Evolutionary conservation across 352 stramenopile species (phyloP), one percentile per base, ranked within the genome.

Genomic region (Elongisporangium prolatum): DNA sequence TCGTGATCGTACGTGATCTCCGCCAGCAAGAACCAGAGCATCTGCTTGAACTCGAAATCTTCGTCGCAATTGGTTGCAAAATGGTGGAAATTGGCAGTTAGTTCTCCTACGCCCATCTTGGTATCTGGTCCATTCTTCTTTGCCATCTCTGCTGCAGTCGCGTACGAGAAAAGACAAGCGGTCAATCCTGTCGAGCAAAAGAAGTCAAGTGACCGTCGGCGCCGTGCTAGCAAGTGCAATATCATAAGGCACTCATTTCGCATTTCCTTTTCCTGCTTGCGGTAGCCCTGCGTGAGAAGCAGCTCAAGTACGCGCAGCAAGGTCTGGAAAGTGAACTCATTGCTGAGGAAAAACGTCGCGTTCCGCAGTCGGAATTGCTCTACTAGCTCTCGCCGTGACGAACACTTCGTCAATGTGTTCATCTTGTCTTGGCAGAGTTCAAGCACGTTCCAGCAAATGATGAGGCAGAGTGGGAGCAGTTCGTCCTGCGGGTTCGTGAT

Each of bases 41-140:
- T 72, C 58, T 89, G 82, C 67, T 93, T 93, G 65, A 93, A 89
- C 64, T 93, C 84, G 37, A 93, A 80, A 59, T 93, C 81, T 50
- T 88, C 80, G 50, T 86, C 77, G 48, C 74, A 72, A 49, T 72
- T 84, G n/a, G 75, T 90, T 13, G 79, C 75, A 57, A 88, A 93
- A 55, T 84, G 60, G 48, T 84, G 71, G 7, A 60, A 69, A 48
- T 77, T 86, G 4, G 80, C 77, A 2, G 73, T 81, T 34, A 91
- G 75, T 20, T 72, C 73, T 4, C 66, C 67, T 2, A 54, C 55
- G 44, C 59, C 64, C 1, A 48, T 44, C 34, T 44, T 44, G 34
- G 9, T 44, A 4, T 17, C 17, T 11, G 34, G 34, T 17, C 34
- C 34, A 17, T 44, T 44, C 34, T 44, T 44, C 9, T 67, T 57